phyloP scores from a whole-genome alignment of 371 early-diverging fungal species.

The Lichtheimia hyalospora region DNA sequence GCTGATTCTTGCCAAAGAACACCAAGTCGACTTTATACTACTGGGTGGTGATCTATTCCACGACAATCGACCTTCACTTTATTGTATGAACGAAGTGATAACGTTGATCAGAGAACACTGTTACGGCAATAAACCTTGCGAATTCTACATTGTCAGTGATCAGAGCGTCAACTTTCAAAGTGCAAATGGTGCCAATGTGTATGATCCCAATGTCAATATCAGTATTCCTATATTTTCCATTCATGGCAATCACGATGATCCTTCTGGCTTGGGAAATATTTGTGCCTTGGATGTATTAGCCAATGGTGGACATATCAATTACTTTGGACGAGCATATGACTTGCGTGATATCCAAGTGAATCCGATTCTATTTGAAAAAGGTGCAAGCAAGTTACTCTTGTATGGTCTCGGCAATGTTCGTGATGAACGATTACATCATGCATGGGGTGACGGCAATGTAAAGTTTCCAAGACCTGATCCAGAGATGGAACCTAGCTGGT shows the following conservation, averaged over 20 bases:
- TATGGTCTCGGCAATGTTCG: slow-evolving; percentile 97
- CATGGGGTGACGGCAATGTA: slow-evolving; percentile 80
- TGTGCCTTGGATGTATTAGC: slow-evolving; percentile 89
- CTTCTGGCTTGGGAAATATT: slow-evolving; percentile 82
- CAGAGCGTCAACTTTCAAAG: slow-evolving; percentile 74
- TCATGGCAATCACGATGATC: slow-evolving; percentile 99
- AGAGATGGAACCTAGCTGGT: slow-evolving; percentile 63
- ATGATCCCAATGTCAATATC: slow-evolving; percentile 89
- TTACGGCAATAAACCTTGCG: slow-evolving; percentile 76
- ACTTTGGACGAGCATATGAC: slow-evolving; percentile 86
- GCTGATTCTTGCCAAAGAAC: slow-evolving; percentile 70
- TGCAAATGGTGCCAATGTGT: slow-evolving; percentile 71
- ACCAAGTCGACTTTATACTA: slow-evolving; percentile 91
- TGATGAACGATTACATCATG: slow-evolving; percentile 90
- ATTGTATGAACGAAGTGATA: slow-evolving; percentile 77
- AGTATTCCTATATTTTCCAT: slow-evolving; percentile 94
- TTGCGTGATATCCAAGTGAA: slow-evolving; percentile 77
- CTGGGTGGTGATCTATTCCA: slow-evolving; percentile 99
- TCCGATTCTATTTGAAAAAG: slow-evolving; percentile 88
- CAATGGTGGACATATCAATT: slow-evolving; percentile 88
- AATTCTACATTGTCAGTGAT: slow-evolving; percentile 78
- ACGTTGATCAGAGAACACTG: slow-evolving; percentile 81
- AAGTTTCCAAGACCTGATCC: slow-evolving; percentile 70
- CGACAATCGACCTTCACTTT: slow-evolving; percentile 94
- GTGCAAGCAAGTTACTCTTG: slow-evolving; percentile 76